Evolutionary conservation across 768 basidiomycete species (phyloP), one percentile per base, ranked within the genome.

Genomic region (Cystobasidium ongulense): DNA sequence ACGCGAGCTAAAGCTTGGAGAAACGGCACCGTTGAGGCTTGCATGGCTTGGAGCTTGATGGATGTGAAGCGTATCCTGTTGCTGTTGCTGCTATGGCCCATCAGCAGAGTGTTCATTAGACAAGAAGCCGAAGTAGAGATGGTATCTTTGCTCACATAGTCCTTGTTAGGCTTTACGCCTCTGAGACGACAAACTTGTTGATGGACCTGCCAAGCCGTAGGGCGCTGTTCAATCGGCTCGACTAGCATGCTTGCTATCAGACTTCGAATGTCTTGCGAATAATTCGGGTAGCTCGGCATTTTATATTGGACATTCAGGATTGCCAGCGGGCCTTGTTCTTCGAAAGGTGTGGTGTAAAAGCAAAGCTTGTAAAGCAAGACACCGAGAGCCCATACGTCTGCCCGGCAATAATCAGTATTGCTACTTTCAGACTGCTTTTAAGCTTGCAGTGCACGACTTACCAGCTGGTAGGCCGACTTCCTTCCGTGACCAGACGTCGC

Each of bases 341-440:
- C 96, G 79, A 99, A 99, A 0, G 96, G 96, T 0, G 96, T 99
- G 0, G 94, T 99, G 81, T 99, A 99, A 82, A 97, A 99, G 81
- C 96, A 98, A 17, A 99, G 86, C 84, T 98, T 99, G 84, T 97
- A 99, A 17, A 99, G 85, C 74, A 99, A 83, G 18, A 98, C 93
- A 27, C 95, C 96, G 27, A 99, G 85, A 0, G 96, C 96, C 96
- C 96, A 99, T 0, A 99, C 89, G 78, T 99, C 95, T 81, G 68
- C 1, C 17, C 25, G n/a, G 29, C 29, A 18, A 35, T n/a, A 35
- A 25, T 59, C 21, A 13, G 41, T 62, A 25, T 35, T n/a, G 27
- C n/a, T n/a, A n/a, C n/a, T 59, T 54, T 71, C 76, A 75, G 36
- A 33, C 61, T 17, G 13, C 43, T 13, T 46, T 13, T 13, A 46